Percentiles rank a stretch among this genome's conserved stretches.
phyloP scores from a whole-genome alignment of 2,329 filamentous ascomycete genomes.

The Sclerotinia trifoliorum region DNA sequence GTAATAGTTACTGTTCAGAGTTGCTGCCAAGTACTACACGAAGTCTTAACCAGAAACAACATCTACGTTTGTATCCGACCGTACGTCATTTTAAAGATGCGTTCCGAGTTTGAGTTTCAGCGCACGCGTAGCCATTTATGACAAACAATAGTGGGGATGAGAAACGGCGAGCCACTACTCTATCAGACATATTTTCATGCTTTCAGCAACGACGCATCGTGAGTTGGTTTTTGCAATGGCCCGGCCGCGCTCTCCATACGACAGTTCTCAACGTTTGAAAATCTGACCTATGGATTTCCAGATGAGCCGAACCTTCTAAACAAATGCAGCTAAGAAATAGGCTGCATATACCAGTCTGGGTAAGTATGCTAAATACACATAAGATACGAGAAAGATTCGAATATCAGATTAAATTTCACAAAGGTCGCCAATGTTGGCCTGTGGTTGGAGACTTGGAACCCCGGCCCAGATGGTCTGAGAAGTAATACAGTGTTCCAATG shows the following conservation, averaged over 20 bases:
- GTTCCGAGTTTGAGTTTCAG: not conserved
- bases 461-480: not conserved
- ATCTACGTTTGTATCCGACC: not conserved
- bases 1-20: not conserved
- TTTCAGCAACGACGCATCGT: too few relatives aligned
- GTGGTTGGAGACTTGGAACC: not conserved
- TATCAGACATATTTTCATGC: not conserved
- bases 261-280: too few relatives aligned
- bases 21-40: not conserved
- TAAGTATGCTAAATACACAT: too few relatives aligned
- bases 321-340: not conserved
- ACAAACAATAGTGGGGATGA: not conserved
- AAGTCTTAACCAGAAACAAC: not conserved
- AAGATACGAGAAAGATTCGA: not conserved
- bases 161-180: not conserved
- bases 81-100: not conserved
- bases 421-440: not conserved
- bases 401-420: not conserved
- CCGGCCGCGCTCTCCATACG: not conserved
- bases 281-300: not conserved
- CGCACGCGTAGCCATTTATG: not conserved
- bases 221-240: not conserved
- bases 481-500: not conserved
- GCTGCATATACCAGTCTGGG: too few relatives aligned
- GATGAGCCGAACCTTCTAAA: not conserved